Evolutionary conservation across 2,329 filamentous ascomycete species (phyloP), one percentile per base, ranked within the genome.

Genomic region (Pseudogymnoascus sp.): DNA sequence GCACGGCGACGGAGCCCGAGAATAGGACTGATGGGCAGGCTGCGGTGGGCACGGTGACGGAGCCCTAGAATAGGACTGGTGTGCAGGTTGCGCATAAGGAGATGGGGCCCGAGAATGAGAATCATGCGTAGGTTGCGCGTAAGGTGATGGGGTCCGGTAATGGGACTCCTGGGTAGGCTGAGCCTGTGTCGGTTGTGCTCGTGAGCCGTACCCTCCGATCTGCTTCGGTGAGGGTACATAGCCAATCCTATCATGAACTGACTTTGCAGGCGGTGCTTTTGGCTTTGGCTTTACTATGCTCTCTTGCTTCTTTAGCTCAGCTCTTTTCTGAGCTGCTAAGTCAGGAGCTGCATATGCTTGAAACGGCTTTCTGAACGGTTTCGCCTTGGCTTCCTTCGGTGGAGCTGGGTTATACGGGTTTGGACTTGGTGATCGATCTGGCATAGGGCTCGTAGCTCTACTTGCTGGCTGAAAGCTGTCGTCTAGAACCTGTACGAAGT

Each of bases 401-500:
- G 69, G 60, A 42, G 64, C 65, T 37, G 69, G 68, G 42, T 68
- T 70, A 63, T 69, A 71, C 12, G 71, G 71, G 64, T 68, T 72
- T 18, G 68, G 70, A 60, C 70, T 73, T 12, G 70, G 68, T 29
- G 69, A 68, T 25, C 68, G 67, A 60, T 71, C 64, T 36, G 70
- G 67, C 67, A 72, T 66, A 1, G 84, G 83, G 68, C 84, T 87
- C 60, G 78, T 79, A 31, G 82, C 80, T 71, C 86, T 78, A 45
- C 79, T 80, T 69, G 86, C 85, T 64, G 94, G 94, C 62, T 90
- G 87, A 73, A 95, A 97, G 73, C 86, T 84, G 64, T 94, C 86
- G 61, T 90, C 88, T 33, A 99, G 82, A 5, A 99, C 83, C 73
- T 95, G 85, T 72, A 99, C 94, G 72, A 99, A 99, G 77, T 99